Base-by-base conservation (phyloP, 345 rosid species). In the Lenwebbia sp. region DNA sequence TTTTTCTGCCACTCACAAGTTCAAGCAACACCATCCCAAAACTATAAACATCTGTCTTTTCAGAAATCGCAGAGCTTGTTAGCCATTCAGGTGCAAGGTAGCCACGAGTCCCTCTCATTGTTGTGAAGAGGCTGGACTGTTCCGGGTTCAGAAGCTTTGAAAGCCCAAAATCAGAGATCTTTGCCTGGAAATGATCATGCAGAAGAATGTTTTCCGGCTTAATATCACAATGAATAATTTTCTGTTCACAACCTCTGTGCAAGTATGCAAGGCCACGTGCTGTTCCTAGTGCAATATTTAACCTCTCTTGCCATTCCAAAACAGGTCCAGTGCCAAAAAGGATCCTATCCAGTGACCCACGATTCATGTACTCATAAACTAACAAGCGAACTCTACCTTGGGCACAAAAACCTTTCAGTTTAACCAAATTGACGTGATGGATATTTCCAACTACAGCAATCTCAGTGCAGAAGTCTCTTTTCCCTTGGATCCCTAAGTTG, bases 61-160 rank as follows among this genome's bases (percentile, higher is more conserved):
- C 96, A 1, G 97, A 92, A 58, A 95, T 95, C 1, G 96, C 96
- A 10, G 96, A 84, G 90, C 91, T 95, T 1, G 97, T 94, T 23
- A 95, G 93, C 98, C 98, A 95, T 89, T 95, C 98, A 2, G 98
- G 98, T 54, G 98, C 98, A 83, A 95, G 92, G 78, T 95, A 95
- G 84, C 98, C 98, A 47, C 96, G 94, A n/a, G 98, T 94, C 81
- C 98, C 98, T 92, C 98, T 88, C 98, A 95, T 93, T 12, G 95
- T 93, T 13, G 98, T 95, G 91, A 95, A 93, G 2, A 94, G 85
- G 83, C 95, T 88, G 28, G 96, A 93, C 87, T 95, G 95, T 28
- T 95, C 95, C 55, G 91, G 93, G 81, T 86, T 89, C 8, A 95
- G 87, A 86, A 94, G 94, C 90, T 95, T 95, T 0, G 98, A 95